phyloP scores from a whole-genome alignment of 768 basidiomycete species.

The Chalciporus chontae region DNA sequence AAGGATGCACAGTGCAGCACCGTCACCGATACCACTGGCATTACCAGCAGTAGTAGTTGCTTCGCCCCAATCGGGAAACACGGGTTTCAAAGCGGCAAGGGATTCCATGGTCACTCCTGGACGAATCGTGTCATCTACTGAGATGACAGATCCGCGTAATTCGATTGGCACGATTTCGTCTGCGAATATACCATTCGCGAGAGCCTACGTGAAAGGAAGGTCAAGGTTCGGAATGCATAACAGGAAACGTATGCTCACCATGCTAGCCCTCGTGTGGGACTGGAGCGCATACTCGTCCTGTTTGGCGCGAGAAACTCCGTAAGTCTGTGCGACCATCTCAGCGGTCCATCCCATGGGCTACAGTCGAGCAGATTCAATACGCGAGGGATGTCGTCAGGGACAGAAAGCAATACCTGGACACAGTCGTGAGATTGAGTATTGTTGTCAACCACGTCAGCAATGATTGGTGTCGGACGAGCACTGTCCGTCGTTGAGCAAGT shows the following conservation, averaged over 20 bases:
- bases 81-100: constrained; percentile 77
- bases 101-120: constrained; percentile 77
- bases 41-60: constrained; percentile 78
- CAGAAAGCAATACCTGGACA: constrained; percentile 45
- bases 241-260: constrained; percentile 36
- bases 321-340: constrained; percentile 82
- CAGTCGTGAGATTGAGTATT: constrained; percentile 70
- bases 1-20: constrained; percentile 81
- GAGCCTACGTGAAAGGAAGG: constrained; percentile 41
- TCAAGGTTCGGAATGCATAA: background rate
- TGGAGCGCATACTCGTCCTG: constrained; percentile 91
- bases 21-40: constrained; percentile 88
- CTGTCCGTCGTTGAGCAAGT: constrained; percentile 32
- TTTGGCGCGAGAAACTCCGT: constrained; percentile 69
- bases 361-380: background rate
- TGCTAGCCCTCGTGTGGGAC: constrained; percentile 77
- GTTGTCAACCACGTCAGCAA: constrained; percentile 54
- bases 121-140: constrained; percentile 85
- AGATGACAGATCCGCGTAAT: constrained; percentile 61
- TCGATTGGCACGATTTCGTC: constrained; percentile 89
- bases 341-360: constrained; percentile 97
- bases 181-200: constrained; percentile 67
- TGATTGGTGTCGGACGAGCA: constrained; percentile 70
- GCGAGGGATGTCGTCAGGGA: background rate
- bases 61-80: constrained; percentile 77